phyloP scores from a whole-genome alignment of 345 rosid genomes.

The Hibiscus trionum region DNA sequence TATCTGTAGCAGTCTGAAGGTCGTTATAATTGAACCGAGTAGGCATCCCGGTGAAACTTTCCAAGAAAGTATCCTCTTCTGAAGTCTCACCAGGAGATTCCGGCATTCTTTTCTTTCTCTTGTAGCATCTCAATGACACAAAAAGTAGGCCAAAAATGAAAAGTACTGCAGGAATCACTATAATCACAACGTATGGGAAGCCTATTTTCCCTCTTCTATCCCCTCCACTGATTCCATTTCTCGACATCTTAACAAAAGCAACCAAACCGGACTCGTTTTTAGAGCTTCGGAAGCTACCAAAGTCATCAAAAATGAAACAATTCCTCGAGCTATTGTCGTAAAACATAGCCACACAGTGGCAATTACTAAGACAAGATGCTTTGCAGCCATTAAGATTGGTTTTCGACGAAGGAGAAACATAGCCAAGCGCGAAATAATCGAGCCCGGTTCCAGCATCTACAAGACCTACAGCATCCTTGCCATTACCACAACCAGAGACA shows the following conservation, averaged over 20 bases:
- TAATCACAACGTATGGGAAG: conserved; percentile 45
- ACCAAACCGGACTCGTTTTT: conserved; percentile 27
- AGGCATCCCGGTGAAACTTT: conserved; percentile 68
- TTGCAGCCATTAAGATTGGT: conserved; percentile 56
- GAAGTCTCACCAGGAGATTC: conserved; percentile 38
- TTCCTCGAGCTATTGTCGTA: conserved; percentile 51
- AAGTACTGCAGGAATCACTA: conserved; percentile 39
- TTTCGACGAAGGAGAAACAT: conserved; percentile 42
- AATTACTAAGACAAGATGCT: conserved; percentile 49
- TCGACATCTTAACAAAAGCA: conserved; percentile 55
- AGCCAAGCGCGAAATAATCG: conserved; percentile 54
- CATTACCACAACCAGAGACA: conserved; percentile 41
- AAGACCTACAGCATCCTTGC: conserved; percentile 33
- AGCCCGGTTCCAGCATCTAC: conserved; percentile 44
- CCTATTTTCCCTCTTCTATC: conserved; percentile 25
- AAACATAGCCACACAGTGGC: conserved; percentile 70
- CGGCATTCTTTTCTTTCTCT: conserved; percentile 28
- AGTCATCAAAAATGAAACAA: conserved; percentile 60
- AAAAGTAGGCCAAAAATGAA: conserved; percentile 40
- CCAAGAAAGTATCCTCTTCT: conserved; percentile 76
- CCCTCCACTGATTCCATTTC: conserved; percentile 16
- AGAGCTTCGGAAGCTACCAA: conserved; percentile 58
- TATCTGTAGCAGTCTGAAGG: conserved; percentile 64
- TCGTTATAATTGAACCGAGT: conserved; percentile 64
- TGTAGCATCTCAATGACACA: conserved; percentile 35